Percentiles rank a stretch among this genome's conserved stretches.
phyloP scores from a whole-genome alignment of 139 green algal genomes.

The Chlorella ohadii region DNA sequence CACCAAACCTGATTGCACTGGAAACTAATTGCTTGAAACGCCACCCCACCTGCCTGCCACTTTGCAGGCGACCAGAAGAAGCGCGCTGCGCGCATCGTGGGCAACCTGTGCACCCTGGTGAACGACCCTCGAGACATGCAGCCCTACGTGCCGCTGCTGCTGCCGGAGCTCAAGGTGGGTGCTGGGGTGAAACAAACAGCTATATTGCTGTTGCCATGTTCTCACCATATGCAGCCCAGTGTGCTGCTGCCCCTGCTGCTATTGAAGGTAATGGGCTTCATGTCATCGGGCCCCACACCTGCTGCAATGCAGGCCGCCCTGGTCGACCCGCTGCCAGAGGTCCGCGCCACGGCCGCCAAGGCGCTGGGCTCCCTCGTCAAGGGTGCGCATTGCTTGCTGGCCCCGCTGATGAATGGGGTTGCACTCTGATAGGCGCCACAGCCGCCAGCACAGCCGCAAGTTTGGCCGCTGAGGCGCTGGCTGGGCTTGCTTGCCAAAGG shows the following conservation, averaged over 20 bases:
- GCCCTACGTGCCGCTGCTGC: conserved; percentile 90
- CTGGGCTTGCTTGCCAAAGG: no score
- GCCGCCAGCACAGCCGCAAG: no score
- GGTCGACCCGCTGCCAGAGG: conserved; percentile 94
- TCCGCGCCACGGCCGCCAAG: conserved; percentile 81
- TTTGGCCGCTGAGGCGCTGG: no score
- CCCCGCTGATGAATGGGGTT: no score
- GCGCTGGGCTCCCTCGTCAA: conserved; percentile 87
- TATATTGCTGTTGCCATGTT: no score
- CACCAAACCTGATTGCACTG: conserved; percentile 32
- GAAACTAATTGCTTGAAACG: no score
- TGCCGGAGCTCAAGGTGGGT: conserved; percentile 89
- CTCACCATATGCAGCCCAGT: no score
- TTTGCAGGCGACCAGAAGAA: conserved; percentile 91
- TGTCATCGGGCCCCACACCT: no score
- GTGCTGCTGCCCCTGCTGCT: no score
- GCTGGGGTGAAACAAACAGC: neutral
- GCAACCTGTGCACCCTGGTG: conserved; percentile 94
- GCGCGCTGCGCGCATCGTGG: conserved; percentile 91
- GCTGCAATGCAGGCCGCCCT: conserved; percentile 74
- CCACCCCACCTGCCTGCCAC: no score
- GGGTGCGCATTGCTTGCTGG: neutral
- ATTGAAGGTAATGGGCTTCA: no score
- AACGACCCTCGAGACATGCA: conserved; percentile 95
- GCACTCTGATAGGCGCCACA: no score